Conservation (phyloP, 352 stramenopile genomes). For the Achlya hypogyna region DNA sequence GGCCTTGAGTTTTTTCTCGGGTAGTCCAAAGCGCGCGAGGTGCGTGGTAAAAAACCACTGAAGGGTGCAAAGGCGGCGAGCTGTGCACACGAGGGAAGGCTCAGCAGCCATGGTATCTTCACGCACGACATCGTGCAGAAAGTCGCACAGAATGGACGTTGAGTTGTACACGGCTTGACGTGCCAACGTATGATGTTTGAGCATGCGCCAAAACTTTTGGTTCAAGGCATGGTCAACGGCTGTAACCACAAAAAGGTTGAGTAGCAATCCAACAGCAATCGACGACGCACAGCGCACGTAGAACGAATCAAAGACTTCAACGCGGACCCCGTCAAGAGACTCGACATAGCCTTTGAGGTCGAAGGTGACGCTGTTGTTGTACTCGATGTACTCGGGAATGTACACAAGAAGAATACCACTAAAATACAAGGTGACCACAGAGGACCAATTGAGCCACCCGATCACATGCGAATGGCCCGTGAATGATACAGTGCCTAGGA, state of each 20-base stretch:
- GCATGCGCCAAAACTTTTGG: not conserved
- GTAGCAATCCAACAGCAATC: not conserved
- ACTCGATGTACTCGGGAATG: not conserved
- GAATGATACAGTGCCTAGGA: not conserved
- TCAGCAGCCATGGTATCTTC: not conserved
- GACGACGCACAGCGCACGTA: not conserved
- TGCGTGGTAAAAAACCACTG: conserved; percentile 16
- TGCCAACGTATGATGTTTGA: not conserved
- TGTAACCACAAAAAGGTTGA: conserved; percentile 1
- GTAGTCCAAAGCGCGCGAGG: conserved; percentile 10
- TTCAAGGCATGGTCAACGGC: not conserved
- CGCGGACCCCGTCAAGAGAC: not conserved
- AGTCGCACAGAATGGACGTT: conserved; percentile 9
- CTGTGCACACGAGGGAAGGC: not conserved
- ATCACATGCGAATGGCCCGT: not conserved
- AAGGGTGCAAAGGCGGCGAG: conserved; percentile 1
- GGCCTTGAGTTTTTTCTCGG: not conserved
- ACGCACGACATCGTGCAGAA: not conserved
- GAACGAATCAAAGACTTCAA: not conserved
- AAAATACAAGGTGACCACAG: conserved; percentile 2
- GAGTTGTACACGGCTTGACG: conserved; percentile 16
- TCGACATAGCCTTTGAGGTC: not conserved
- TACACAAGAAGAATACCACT: conserved; percentile 5
- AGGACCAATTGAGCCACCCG: conserved; percentile 2
- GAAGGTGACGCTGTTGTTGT: not conserved